These are phyloP conservation scores for Cylindrotheca fusiformis DNA, from an alignment of 108 stramenopile genomes.

Conservation along the genomic window DNA sequence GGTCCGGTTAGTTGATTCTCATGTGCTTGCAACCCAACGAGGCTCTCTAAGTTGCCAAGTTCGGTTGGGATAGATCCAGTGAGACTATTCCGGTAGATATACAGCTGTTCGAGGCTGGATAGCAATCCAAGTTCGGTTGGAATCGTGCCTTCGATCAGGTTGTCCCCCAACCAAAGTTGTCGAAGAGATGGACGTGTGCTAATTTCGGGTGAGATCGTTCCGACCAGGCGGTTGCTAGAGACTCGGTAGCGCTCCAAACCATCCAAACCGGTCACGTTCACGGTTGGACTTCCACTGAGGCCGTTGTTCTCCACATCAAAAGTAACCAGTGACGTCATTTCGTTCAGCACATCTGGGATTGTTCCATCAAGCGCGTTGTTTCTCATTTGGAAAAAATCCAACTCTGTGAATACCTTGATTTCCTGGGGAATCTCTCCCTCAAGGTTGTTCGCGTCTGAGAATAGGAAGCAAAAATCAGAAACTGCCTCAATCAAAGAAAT, in stretches of 20 bases:
- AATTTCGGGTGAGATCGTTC: slow-evolving; percentile 13
- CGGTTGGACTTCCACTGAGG: slow-evolving; percentile 21
- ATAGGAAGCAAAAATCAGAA: background rate
- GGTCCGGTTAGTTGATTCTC: slow-evolving; percentile 37
- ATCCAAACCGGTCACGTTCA: slow-evolving; percentile 19
- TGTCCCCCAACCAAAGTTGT: slow-evolving; percentile 34
- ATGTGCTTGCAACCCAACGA: slow-evolving; percentile 26
- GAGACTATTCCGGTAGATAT: slow-evolving; percentile 26
- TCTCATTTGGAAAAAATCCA: slow-evolving; percentile 24
- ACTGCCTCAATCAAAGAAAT: background rate
- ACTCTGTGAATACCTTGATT: slow-evolving; percentile 21
- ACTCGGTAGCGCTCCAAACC: slow-evolving; percentile 23
- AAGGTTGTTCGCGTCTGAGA: slow-evolving; percentile 9
- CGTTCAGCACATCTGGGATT: slow-evolving; percentile 30
- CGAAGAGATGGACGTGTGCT: slow-evolving; percentile 1
- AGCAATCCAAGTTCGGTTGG: slow-evolving; percentile 23
- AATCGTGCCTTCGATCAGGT: slow-evolving; percentile 33
- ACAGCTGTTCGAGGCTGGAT: slow-evolving; percentile 21
- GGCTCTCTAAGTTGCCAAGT: slow-evolving; percentile 18
- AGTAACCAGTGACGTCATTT: slow-evolving; percentile 7
- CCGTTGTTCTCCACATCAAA: slow-evolving; percentile 29
- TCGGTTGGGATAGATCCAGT: slow-evolving; percentile 34
- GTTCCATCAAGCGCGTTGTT: slow-evolving; percentile 28
- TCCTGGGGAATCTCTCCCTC: slow-evolving; percentile 28
- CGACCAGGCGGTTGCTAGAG: slow-evolving; percentile 26